Percentiles rank a stretch among this genome's conserved stretches.
Evolutionary conservation across 225 moss, liverwort and hornwort genomes (phyloP).

Genomic region (Sphagnum contortum): DNA sequence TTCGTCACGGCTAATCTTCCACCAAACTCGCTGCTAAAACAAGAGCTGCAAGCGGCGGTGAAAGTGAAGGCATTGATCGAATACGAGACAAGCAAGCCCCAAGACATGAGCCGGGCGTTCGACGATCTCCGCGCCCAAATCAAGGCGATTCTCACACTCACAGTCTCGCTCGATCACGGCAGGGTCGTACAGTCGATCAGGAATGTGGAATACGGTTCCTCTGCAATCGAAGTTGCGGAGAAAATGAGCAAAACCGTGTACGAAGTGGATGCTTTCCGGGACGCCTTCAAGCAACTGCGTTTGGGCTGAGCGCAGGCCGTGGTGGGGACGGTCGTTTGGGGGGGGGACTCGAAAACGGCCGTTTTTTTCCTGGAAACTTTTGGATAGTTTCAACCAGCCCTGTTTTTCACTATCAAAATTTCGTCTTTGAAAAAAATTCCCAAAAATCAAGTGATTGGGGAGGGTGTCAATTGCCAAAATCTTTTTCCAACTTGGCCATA

Average conservation of each 20-base stretch:
- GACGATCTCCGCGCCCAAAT: slow-evolving; percentile 23
- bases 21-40: not conserved
- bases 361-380: too few species aligned
- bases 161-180: slow-evolving; percentile 6
- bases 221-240: slow-evolving; percentile 4
- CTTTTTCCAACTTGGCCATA: too few species aligned
- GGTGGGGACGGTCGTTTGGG: too few species aligned
- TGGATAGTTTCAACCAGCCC: too few species aligned
- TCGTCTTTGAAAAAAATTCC: too few species aligned
- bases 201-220: slow-evolving; percentile 21
- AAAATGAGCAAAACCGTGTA: not conserved
- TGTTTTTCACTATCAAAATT: too few species aligned
- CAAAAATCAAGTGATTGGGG: too few species aligned
- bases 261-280: not conserved
- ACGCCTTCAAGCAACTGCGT: too few species aligned
- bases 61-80: slow-evolving; percentile 16
- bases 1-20: slow-evolving; percentile 38
- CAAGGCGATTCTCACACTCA: slow-evolving; percentile 13
- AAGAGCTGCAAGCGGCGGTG: slow-evolving; percentile 9
- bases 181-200: slow-evolving; percentile 10
- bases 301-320: too few species aligned
- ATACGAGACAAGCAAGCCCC: slow-evolving; percentile 24
- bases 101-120: slow-evolving; percentile 25
- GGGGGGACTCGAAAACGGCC: too few species aligned
- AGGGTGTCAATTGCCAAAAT: too few species aligned